These are phyloP conservation scores for Teratosphaeria nubilosa DNA, from an alignment of 2,329 filamentous ascomycete genomes.

Conservation along the genomic window DNA sequence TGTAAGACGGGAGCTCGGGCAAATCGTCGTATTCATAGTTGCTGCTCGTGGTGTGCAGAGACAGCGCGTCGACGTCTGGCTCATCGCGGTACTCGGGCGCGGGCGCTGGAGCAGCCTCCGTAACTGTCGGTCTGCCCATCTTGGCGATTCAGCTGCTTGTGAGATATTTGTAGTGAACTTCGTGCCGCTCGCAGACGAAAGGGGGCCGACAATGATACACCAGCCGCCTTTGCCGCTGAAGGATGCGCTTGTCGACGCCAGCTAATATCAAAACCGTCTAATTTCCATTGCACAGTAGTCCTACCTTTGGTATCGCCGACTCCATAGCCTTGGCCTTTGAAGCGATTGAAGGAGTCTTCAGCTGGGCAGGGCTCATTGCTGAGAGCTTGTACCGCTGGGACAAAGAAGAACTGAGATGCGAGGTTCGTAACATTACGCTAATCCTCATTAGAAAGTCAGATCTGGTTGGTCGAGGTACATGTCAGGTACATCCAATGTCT, in stretches of 20 bases:
- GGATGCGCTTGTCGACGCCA: background rate
- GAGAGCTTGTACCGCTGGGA: no score
- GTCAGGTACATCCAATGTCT: no score
- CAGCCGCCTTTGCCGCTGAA: background rate
- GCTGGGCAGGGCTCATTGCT: no score
- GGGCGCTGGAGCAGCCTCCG: background rate
- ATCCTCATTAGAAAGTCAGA: no score
- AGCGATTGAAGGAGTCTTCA: no score
- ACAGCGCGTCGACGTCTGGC: constrained; percentile 18
- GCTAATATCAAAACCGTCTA: no score
- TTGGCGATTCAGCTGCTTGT: background rate
- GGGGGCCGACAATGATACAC: background rate
- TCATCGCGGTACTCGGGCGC: constrained; percentile 12
- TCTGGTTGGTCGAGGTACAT: no score
- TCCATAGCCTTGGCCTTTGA: no score
- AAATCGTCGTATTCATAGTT: constrained; percentile 20
- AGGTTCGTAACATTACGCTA: no score
- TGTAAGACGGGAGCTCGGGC: constrained; percentile 19
- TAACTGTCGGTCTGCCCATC: constrained; percentile 1
- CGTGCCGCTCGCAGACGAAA: background rate
- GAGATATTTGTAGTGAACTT: background rate
- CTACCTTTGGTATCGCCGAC: no score
- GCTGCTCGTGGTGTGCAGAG: constrained; percentile 19
- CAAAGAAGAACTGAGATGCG: no score
- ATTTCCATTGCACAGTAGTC: no score